These are phyloP conservation scores for Kwoniella shivajii DNA, from an alignment of 1,284 basidiomycete genomes.

Conservation along the genomic window DNA sequence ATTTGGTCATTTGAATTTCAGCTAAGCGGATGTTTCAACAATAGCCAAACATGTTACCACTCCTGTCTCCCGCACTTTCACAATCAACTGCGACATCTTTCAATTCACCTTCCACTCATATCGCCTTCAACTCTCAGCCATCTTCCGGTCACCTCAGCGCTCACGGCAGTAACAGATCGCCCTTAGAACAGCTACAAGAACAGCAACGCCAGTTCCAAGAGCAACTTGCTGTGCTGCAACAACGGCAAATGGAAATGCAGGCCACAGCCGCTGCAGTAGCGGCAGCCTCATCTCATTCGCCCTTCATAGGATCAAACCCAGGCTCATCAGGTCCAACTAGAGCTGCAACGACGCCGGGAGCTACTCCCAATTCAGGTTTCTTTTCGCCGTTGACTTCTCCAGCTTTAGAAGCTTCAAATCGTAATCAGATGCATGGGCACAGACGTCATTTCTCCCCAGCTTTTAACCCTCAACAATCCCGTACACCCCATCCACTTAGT, in stretches of 20 bases:
- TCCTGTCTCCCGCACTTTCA: constrained; percentile 49
- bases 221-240: constrained; percentile 44
- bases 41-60: constrained; percentile 45
- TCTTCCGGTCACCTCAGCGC: constrained; percentile 4
- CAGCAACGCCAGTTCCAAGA: constrained; percentile 52
- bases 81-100: constrained; percentile 27
- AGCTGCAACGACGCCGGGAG: constrained; percentile 29
- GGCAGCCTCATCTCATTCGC: constrained; percentile 34
- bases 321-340: constrained; percentile 20
- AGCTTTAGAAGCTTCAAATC: constrained; percentile 57
- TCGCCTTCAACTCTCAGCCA: constrained; percentile 18
- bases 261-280: constrained; percentile 47
- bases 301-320: constrained; percentile 18
- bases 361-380: constrained; percentile 52
- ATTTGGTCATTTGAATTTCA: constrained; percentile 6
- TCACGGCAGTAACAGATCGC: constrained; percentile 16
- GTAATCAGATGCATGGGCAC: constrained; percentile 32
- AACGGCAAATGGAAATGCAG: constrained; percentile 47
- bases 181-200: constrained; percentile 47
- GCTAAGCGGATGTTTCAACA: constrained; percentile 36
- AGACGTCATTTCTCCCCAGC: constrained; percentile 25
- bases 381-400: constrained; percentile 64
- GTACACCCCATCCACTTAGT: constrained; percentile 41
- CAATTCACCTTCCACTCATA: constrained; percentile 32
- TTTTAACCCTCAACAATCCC: constrained; percentile 22